Evolutionary conservation across 2,329 filamentous ascomycete genomes (phyloP), one percentile per base, ranked within the genome.

Genomic region (Fusarium sp.): DNA sequence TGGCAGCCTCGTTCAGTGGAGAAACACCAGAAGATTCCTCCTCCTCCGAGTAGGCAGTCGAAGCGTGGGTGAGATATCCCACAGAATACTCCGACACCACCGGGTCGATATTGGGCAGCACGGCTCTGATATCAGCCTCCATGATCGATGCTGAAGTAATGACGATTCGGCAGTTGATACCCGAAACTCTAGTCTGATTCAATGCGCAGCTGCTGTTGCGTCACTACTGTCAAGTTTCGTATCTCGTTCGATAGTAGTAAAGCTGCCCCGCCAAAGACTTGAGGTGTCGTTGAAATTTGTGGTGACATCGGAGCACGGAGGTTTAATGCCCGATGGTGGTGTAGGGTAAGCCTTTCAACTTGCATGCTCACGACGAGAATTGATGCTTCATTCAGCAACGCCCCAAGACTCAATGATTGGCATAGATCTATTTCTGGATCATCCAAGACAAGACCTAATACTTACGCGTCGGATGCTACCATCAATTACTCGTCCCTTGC

Each of bases 61-160:
- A 96, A 57, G 96, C 96, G 87, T 99, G 96, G 79, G 92, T 95
- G 77, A 99, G 88, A 81, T 98, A 99, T 66, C 96, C 96, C 74
- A 94, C 94, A 49, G 95, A 96, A 84, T 98, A 98, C 84, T 97
- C 94, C 57, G 94, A 95, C 75, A 98, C 87, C 72, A 97, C 89
- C 67, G 93, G 94, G 84, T 98, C 95, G 77, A 98, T 94, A 80
- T 93, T 92, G 71, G 95, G 95, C 76, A 98, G 90, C 76, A 94
- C 90, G 70, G 92, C 87, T 85, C 92, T 93, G 81, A 98, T 94
- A 85, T 97, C 94, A 79, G 93, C 88, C 83, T 98, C 95, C 95
- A 98, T 98, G 73, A 70, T 83, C 56, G 33, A 7, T 38, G 35
- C 35, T 57, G 20, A 38, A 38, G 53, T 38, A 16, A 27, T 56